A percentile compares a stretch with the other conserved stretches of the same genome.
Evolutionary conservation across 768 basidiomycete species (phyloP).

Genomic region (Lactifluus volemus): DNA sequence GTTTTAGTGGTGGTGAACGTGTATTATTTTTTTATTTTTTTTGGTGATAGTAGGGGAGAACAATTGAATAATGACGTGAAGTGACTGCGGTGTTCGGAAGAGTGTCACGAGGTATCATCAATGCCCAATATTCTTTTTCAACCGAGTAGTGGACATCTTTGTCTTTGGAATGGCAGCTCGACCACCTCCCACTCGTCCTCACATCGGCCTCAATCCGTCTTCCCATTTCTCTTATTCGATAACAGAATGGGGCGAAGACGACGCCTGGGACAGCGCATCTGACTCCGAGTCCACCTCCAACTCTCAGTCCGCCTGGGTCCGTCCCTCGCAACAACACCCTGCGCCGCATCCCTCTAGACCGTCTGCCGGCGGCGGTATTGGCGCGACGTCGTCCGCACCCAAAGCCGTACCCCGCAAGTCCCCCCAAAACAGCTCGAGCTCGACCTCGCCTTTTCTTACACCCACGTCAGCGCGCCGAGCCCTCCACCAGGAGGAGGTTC

Average conservation of each 20-base stretch:
- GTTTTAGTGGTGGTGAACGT: slow-evolving; percentile 3
- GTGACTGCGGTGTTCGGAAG: too few species aligned
- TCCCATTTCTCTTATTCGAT: slow-evolving; percentile 18
- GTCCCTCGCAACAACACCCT: neutral
- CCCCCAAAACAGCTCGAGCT: slow-evolving; percentile 16
- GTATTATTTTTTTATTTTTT: too few species aligned
- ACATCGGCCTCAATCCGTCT: slow-evolving; percentile 20
- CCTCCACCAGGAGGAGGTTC: neutral
- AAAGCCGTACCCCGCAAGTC: slow-evolving; percentile 15
- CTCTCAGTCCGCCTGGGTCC: slow-evolving; percentile 11
- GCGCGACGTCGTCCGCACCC: neutral
- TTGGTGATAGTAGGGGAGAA: too few species aligned
- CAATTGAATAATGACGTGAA: too few species aligned
- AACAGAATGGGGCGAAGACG: slow-evolving; percentile 27
- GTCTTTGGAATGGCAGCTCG: slow-evolving; percentile 15
- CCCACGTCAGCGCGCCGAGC: slow-evolving; percentile 19
- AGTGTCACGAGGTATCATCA: too few species aligned
- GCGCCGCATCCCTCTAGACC: neutral
- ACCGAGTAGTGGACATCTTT: too few species aligned
- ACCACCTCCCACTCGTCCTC: slow-evolving; percentile 22
- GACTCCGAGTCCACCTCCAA: slow-evolving; percentile 22
- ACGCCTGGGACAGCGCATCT: slow-evolving; percentile 30
- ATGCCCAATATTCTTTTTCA: too few species aligned
- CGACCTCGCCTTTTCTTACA: slow-evolving; percentile 21
- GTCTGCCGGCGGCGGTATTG: neutral